Evolutionary conservation across 2,329 filamentous ascomycete species (phyloP), one percentile per base, ranked within the genome.

Genomic region (Rachicladosporium sp.): DNA sequence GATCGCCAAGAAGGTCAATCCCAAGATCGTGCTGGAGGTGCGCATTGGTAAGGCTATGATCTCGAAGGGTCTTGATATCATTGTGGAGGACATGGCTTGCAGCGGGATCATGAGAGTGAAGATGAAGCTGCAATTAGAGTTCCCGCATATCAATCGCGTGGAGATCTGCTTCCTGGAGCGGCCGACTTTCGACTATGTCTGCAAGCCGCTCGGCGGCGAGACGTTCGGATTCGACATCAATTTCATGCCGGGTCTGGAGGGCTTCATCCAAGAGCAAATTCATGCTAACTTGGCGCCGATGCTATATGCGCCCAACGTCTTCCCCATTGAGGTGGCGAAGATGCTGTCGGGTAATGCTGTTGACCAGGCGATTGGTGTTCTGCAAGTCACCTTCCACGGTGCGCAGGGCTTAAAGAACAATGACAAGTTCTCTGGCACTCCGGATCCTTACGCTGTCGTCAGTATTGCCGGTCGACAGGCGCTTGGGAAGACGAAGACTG

Each of bases 211-310:
- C 10, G 91, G 91, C 50, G 93, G 93, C 44, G 91, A 98, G 45
- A 88, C 75, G 2, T 85, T 98, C 47, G 91, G 91, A 31, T 95
- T 98, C 58, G 91, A 98, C 56, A 96, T 98, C 71, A 96, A 95
- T 66, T 95, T 98, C 63, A 93, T 98, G 50, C 91, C 91, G 11
- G 89, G 89, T 50, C 73, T 98, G 15, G 88, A 96, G 61, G 74
- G 62, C 41, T 98, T 98, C 63, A 98, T 98, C 53, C 78, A 84
- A 58, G 91, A 98, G 52, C 86, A 93, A 65, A 93, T 98, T 38
- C 93, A 98, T 61, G 83, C 82, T 46, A 95, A 89, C 55, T 67
- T 98, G 36, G 82, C 78, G 2, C 93, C 91, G 0, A 96, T 98
- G 82, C 94, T 98, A 85, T 98, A 98, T 58, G 80, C 78, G 30